phyloP scores from a whole-genome alignment of 1,284 basidiomycete genomes.

The Trichosporon inkin region DNA sequence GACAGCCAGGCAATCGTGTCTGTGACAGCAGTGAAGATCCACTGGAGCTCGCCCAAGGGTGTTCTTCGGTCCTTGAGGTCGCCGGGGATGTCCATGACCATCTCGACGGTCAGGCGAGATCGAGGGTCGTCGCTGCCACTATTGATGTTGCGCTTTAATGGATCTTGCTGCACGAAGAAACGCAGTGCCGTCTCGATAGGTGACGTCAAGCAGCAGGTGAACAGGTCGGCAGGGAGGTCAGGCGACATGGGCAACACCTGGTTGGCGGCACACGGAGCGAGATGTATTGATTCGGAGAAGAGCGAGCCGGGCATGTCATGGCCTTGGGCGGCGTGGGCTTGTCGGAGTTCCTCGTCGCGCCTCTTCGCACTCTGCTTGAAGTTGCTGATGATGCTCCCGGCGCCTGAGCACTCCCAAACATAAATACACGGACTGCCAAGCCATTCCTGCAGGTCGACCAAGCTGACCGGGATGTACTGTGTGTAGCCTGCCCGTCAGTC shows the following conservation, averaged over 20 bases:
- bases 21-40: slow-evolving; percentile 98
- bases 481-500: slow-evolving; percentile 63
- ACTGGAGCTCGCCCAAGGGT: slow-evolving; percentile 93
- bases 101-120: slow-evolving; percentile 67
- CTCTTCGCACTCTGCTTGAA: slow-evolving; percentile 83
- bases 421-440: slow-evolving; percentile 91
- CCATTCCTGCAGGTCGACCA: slow-evolving; percentile 90
- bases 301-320: slow-evolving; percentile 60
- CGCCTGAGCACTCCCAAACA: slow-evolving; percentile 97
- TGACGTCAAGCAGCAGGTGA: slow-evolving; percentile 95
- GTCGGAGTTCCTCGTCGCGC: slow-evolving; percentile 66
- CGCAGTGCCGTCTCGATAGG: slow-evolving; percentile 96
- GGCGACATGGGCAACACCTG: slow-evolving; percentile 93
- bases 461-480: slow-evolving; percentile 94
- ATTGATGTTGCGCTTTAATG: slow-evolving; percentile 61
- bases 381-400: slow-evolving; percentile 87
- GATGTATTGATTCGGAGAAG: slow-evolving; percentile 86
- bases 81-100: slow-evolving; percentile 93
- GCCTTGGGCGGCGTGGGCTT: slow-evolving; percentile 29
- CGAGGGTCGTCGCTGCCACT: slow-evolving; percentile 53
- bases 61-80: slow-evolving; percentile 94
- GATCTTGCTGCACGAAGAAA: slow-evolving; percentile 88
- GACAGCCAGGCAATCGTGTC: slow-evolving; percentile 99
- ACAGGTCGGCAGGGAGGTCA: slow-evolving; percentile 93
- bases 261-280: slow-evolving; percentile 88